Base-by-base conservation (phyloP, 257 asterid species). In the Rauvolfia tetraphylla region DNA sequence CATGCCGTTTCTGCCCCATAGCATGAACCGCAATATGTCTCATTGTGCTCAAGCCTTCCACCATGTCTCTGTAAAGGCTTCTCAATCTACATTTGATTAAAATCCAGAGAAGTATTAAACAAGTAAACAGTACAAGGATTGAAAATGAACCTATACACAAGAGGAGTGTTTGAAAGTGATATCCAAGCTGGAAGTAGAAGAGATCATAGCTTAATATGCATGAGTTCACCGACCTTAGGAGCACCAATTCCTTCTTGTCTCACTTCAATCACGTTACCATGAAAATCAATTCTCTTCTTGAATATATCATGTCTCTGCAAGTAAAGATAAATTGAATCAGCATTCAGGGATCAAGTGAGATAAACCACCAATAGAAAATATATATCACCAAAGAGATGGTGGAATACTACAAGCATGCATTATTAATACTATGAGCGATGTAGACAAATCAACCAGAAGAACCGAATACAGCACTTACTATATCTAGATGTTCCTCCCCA, bases 31-130 rank as follows among this genome's bases (percentile, higher is more conserved):
- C 99, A 95, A 76, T 95, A 95, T 67, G 88, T 90, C 89, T 95
- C 99, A 76, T 93, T 89, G 84, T 89, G 92, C 80, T 89, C 97
- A 80, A 95, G 97, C 86, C 99, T 87, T 78, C 98, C 98, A 33
- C 99, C 99, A 79, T 95, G 97, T 84, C 86, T 93, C 84, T 95
- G 98, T 82, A 95, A 79, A 81, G 99, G 99, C 91, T 80, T 91
- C 89, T 91, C 99, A 79, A 95, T 90, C 99, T 95, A 94, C 76
- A 83, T 65, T 68, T 56, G 58, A 81, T 71, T 61, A 67, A 80
- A 74, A 41, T 34, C 38, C 74, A 39, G 42, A 65, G 49, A 42
- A 56, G 59, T 70, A 56, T 46, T 31, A 61, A 48, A 41, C 72
- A 76, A 80, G 68, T 27, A 54, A 18, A 8, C n/a, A 38, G 7